These are phyloP conservation scores for Trichosporon sp. DNA, from an alignment of 1,284 basidiomycete species.

Conservation along the genomic window DNA sequence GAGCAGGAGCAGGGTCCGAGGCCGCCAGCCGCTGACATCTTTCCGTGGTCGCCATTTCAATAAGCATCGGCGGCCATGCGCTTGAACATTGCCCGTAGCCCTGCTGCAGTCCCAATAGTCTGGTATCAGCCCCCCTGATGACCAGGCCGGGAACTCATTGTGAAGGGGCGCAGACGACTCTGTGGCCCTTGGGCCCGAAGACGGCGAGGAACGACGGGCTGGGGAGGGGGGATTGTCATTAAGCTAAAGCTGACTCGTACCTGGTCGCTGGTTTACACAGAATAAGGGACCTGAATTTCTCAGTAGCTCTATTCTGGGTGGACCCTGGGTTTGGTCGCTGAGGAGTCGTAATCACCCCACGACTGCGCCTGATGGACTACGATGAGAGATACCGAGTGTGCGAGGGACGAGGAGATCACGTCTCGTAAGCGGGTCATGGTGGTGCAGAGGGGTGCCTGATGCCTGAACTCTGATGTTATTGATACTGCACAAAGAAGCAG, in stretches of 20 bases:
- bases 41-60: background rate
- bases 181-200: background rate
- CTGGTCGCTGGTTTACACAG: background rate
- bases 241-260: background rate
- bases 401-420: constrained; percentile 13
- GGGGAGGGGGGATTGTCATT: background rate
- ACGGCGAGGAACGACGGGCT: background rate
- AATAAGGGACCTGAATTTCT: background rate
- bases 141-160: background rate
- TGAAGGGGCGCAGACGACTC: background rate
- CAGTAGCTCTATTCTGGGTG: constrained; percentile 15
- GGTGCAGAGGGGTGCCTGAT: background rate
- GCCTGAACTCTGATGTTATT: background rate
- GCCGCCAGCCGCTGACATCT: background rate
- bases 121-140: background rate
- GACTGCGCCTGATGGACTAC: background rate
- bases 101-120: background rate
- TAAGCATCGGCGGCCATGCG: background rate
- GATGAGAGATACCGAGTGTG: background rate
- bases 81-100: background rate
- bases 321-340: background rate
- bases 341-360: background rate
- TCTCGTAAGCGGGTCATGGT: constrained; percentile 13
- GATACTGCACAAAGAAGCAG: constrained; percentile 7
- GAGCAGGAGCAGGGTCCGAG: background rate